Evolutionary conservation across 2,329 filamentous ascomycete genomes (phyloP).

Genomic region (Thermoascus crustaceus): DNA sequence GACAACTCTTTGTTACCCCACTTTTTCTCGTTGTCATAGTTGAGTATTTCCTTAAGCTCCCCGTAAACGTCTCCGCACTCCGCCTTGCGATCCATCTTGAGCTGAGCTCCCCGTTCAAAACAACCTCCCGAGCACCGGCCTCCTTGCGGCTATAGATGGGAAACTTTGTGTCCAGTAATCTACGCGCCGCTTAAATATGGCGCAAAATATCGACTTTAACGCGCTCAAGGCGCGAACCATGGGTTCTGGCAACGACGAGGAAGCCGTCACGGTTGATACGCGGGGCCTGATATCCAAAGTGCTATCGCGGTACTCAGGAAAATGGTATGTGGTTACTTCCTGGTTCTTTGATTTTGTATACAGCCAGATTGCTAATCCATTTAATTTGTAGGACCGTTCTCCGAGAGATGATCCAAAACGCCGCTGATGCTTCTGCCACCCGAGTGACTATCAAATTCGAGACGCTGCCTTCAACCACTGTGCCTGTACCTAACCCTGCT

Average conservation of each 20-base stretch:
- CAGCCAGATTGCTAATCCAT: conserved; percentile 9
- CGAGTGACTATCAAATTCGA: conserved; percentile 89
- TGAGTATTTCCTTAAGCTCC: background rate
- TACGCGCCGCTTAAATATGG: conserved; percentile 43
- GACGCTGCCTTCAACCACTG: conserved; percentile 70
- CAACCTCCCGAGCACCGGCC: background rate
- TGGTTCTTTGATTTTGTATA: background rate
- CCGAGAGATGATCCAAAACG: conserved; percentile 93
- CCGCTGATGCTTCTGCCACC: conserved; percentile 89
- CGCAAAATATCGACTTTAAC: conserved; percentile 58
- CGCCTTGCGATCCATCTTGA: background rate
- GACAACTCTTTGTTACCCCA: too few relatives aligned
- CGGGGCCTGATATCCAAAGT: conserved; percentile 96
- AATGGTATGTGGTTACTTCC: conserved; percentile 61
- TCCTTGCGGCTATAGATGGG: background rate
- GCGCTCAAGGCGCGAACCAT: conserved; percentile 80
- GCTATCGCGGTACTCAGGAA: conserved; percentile 87
- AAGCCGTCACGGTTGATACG: conserved; percentile 96
- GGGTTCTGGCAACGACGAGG: conserved; percentile 78
- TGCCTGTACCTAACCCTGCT: conserved; percentile 59
- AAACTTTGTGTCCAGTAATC: background rate
- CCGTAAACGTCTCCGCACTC: background rate
- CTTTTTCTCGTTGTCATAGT: background rate
- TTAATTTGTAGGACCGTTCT: conserved; percentile 49
- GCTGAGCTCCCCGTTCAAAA: too few relatives aligned